These are phyloP conservation scores for Ilyonectria mors-panacis DNA, from an alignment of 2,329 filamentous ascomycete genomes.

Conservation along the genomic window DNA sequence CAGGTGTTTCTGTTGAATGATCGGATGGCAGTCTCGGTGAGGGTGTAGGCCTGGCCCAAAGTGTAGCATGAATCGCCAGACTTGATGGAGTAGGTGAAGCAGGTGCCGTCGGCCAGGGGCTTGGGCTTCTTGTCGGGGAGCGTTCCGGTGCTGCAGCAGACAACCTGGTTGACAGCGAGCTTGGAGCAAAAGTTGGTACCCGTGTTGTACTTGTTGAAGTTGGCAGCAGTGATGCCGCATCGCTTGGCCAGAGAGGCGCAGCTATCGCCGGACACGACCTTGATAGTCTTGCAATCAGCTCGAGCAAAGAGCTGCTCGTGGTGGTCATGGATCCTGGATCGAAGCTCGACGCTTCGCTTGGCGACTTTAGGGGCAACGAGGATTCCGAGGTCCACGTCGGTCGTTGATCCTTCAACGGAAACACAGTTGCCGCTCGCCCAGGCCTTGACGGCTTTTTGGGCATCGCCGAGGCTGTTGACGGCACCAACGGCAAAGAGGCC, in stretches of 20 bases:
- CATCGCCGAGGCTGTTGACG: constrained; percentile 31
- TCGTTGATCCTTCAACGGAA: constrained; percentile 20
- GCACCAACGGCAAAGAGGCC: constrained; percentile 40
- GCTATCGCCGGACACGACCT: constrained; percentile 54
- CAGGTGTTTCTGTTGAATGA: constrained; percentile 56
- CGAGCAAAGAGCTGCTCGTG: constrained; percentile 36
- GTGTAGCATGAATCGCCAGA: constrained; percentile 51
- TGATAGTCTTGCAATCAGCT: constrained; percentile 42
- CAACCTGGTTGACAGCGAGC: constrained; percentile 51
- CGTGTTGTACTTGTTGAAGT: constrained; percentile 59
- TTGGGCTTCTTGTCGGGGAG: constrained; percentile 53
- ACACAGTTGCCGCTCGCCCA: constrained; percentile 44
- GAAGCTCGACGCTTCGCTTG: constrained; percentile 34
- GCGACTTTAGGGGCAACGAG: constrained; percentile 34
- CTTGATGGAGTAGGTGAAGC: constrained; percentile 51
- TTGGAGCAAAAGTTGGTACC: constrained; percentile 50
- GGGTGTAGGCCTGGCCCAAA: constrained; percentile 49
- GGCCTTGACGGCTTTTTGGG: constrained; percentile 36
- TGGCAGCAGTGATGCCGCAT: constrained; percentile 56
- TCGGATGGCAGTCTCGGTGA: constrained; percentile 57
- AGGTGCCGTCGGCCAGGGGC: constrained; percentile 54
- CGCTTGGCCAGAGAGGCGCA: constrained; percentile 55
- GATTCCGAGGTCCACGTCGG: constrained; percentile 35
- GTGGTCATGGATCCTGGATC: constrained; percentile 35
- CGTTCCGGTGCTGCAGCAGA: constrained; percentile 56